Base-by-base conservation (phyloP, 345 rosid species). In the Bruguiera parviflora region DNA sequence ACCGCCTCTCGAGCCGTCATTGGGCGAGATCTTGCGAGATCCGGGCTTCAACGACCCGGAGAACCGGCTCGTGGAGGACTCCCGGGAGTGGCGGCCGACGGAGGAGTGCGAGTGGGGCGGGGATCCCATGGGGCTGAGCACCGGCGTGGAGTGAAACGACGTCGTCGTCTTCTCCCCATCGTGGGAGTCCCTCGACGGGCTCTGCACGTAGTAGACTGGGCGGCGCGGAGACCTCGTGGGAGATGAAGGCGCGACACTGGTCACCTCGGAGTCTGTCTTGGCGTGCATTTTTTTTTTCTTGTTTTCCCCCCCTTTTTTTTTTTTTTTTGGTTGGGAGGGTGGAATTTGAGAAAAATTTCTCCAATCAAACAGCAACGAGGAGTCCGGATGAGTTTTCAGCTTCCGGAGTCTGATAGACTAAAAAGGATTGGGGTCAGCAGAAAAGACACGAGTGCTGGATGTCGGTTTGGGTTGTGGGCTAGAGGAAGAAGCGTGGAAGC, bases 241-340 rank as follows among this genome's bases (percentile, higher is more conserved):
- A 8, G 99, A 89, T 1, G 99, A 92, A 0, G 92, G 82, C 20
- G 97, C 92, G 58, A 85, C 77, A 82, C 97, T 95, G 37, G 98
- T 95, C n/a, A 88, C 98, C 81, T 95, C 99, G 1, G 98, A 95
- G 64, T 95, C 98, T 9, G 99, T 95, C 77, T 95, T 92, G n/a
- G 96, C 90, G 78, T 95, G 99, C 99, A 95, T 92, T 69, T 68
- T 69, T 16, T 11, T 39, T 2, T 27, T 27, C 28, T 27, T 27
- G 28, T 27, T 27, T 10, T 10, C 4, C 0, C n/a, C n/a, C n/a
- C n/a, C n/a, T n/a, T n/a, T 3, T 11, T 25, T 32, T 3, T 11
- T 3, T 13, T 43, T 15, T 43, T 43, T 43, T 43, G 0, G 0
- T 18, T 43, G 5, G 0, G 3, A 43, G 0, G 0, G 49, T 43